Evolutionary conservation across 2,329 filamentous ascomycete genomes (phyloP).

Genomic region (Diplodia mutila): DNA sequence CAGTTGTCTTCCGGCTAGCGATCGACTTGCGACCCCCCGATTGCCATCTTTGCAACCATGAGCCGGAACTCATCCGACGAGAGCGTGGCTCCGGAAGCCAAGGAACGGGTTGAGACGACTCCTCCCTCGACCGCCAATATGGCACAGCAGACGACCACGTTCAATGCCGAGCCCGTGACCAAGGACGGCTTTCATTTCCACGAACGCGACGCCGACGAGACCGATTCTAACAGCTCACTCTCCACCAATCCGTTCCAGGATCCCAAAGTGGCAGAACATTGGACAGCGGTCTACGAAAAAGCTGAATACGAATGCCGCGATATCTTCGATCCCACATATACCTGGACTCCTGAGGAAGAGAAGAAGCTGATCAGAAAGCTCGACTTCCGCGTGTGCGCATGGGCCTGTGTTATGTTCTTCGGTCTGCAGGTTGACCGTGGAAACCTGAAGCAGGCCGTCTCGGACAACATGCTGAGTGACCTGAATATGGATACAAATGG

Average conservation of each 20-base stretch:
- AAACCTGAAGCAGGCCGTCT: conserved; percentile 51
- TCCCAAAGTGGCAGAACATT: conserved; percentile 33
- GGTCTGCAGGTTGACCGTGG: conserved; percentile 52
- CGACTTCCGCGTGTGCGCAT: conserved; percentile 35
- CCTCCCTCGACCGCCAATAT: conserved; percentile 3
- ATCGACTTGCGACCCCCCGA: not conserved
- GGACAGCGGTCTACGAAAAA: conserved; percentile 35
- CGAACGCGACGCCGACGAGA: conserved; percentile 1
- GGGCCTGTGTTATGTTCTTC: conserved; percentile 55
- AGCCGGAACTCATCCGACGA: conserved; percentile 20
- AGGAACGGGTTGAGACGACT: not conserved
- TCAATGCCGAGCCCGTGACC: conserved; percentile 10
- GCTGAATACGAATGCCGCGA: conserved; percentile 45
- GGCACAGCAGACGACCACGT: conserved; percentile 4
- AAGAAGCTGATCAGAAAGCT: conserved; percentile 50
- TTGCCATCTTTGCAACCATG: not conserved
- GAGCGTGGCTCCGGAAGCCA: conserved; percentile 4
- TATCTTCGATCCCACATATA: conserved; percentile 53
- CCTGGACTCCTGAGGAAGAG: conserved; percentile 56
- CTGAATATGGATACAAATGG: conserved; percentile 33
- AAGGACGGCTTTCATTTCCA: conserved; percentile 23
- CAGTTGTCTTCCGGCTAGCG: not conserved
- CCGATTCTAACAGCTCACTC: not conserved
- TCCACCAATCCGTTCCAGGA: conserved; percentile 32
- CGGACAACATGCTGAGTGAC: conserved; percentile 46